Evolutionary conservation across 345 rosid genomes (phyloP).

Genomic region (Raphanus raphanistrum): DNA sequence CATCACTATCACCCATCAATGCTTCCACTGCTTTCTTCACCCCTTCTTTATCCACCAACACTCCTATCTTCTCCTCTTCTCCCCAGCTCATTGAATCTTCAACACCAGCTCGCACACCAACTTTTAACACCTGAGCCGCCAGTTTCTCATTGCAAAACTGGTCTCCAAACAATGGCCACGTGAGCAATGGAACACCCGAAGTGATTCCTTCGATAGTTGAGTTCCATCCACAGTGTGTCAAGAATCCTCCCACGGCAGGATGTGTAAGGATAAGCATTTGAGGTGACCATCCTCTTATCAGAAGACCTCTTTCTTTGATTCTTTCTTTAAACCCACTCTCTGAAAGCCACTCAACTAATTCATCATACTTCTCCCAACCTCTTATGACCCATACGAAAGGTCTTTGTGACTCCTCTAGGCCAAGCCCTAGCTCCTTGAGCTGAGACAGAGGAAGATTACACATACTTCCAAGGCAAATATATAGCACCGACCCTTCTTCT

Average conservation of each 20-base stretch:
- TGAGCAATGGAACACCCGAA: slow-evolving; percentile 24
- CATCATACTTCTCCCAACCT: slow-evolving; percentile 32
- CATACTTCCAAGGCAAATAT: slow-evolving; percentile 53
- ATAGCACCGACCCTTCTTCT: slow-evolving; percentile 41
- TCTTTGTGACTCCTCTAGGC: slow-evolving; percentile 46
- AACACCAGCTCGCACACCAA: slow-evolving; percentile 54
- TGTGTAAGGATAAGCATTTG: slow-evolving; percentile 41
- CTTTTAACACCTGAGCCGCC: slow-evolving; percentile 42
- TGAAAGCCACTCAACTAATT: slow-evolving; percentile 33
- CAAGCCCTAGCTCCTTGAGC: slow-evolving; percentile 49
- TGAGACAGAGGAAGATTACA: slow-evolving; percentile 32
- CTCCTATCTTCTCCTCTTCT: slow-evolving; percentile 48
- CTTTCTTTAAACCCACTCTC: slow-evolving; percentile 31
- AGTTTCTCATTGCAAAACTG: slow-evolving; percentile 65
- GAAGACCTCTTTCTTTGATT: slow-evolving; percentile 22
- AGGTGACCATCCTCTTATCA: slow-evolving; percentile 39
- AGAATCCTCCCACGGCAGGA: slow-evolving; percentile 35
- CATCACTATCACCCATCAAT: slow-evolving; percentile 49
- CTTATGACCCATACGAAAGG: slow-evolving; percentile 65
- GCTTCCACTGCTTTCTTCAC: slow-evolving; percentile 41
- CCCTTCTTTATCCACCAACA: slow-evolving; percentile 42
- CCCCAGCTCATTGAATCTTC: slow-evolving; percentile 46
- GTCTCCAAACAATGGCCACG: slow-evolving; percentile 58
- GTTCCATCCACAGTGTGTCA: slow-evolving; percentile 45
- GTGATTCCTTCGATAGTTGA: slow-evolving; percentile 34